phyloP scores from a whole-genome alignment of 2,329 filamentous ascomycete genomes.

The Pseudohalonectria lignicola region DNA sequence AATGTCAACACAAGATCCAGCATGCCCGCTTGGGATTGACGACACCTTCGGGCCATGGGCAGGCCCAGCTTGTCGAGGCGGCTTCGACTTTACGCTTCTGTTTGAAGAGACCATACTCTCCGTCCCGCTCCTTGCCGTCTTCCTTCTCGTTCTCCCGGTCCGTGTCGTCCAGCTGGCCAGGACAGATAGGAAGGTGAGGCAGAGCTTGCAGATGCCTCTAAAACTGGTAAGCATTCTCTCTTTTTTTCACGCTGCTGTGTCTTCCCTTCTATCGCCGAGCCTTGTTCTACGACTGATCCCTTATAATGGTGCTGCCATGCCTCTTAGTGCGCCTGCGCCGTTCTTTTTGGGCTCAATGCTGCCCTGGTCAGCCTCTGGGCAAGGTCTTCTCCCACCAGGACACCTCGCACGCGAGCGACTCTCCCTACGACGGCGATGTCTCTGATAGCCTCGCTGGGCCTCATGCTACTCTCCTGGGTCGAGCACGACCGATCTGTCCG shows the following conservation, averaged over 20 bases:
- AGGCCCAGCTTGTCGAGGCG: conserved; percentile 5
- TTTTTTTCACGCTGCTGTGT: neutral
- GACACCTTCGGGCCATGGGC: conserved; percentile 7
- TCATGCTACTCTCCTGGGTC: conserved; percentile 28
- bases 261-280: too few relatives aligned
- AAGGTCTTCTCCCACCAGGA: too few relatives aligned
- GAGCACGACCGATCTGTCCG: conserved; percentile 33
- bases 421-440: conserved; percentile 7
- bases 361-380: conserved; percentile 4
- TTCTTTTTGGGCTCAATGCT: conserved; percentile 4
- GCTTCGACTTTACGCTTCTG: conserved; percentile 9
- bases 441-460: conserved; percentile 8
- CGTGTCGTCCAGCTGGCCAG: conserved; percentile 3
- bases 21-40: conserved; percentile 3
- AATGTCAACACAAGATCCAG: neutral
- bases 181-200: neutral
- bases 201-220: conserved; percentile 4
- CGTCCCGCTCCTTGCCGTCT: conserved; percentile 3
- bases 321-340: neutral
- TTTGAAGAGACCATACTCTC: conserved; percentile 9
- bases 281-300: neutral
- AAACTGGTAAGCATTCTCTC: conserved; percentile 3
- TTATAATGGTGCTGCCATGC: too few relatives aligned
- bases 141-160: conserved; percentile 2
- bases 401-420: conserved; percentile 3